Evolutionary conservation across 371 early-diverging fungal species (phyloP).

Genomic region (Caulochytrium protostelioides): DNA sequence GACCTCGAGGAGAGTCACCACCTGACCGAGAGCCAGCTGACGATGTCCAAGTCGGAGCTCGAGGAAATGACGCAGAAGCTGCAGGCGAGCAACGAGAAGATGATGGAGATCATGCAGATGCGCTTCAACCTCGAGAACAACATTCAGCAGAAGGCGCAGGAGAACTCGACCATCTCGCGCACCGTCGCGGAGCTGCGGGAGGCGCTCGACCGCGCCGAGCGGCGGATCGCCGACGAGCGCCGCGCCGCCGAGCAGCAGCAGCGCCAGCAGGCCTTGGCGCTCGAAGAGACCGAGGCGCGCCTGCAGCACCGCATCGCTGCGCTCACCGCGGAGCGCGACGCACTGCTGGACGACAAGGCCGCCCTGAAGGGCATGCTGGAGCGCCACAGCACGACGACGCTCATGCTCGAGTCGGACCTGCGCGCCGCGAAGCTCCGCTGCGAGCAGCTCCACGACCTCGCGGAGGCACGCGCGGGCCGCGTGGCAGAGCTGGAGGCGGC

Average conservation of each 20-base stretch:
- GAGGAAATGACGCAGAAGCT: conserved; percentile 6
- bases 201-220: conserved; percentile 15
- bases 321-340: too few species aligned
- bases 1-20: conserved; percentile 26
- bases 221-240: conserved; percentile 24
- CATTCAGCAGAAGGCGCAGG: conserved; percentile 31
- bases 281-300: too few species aligned
- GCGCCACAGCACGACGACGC: conserved; percentile 4
- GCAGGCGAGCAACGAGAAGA: conserved; percentile 4
- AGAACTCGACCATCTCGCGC: conserved; percentile 24
- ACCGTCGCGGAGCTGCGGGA: conserved; percentile 25
- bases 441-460: conserved; percentile 12
- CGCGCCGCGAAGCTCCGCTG: conserved; percentile 5
- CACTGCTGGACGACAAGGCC: conserved; percentile 19
- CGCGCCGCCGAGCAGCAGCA: conserved; percentile 16
- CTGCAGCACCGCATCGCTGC: too few species aligned
- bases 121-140: conserved; percentile 26
- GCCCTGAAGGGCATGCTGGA: too few species aligned
- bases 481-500: conserved; percentile 22
- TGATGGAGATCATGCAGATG: conserved; percentile 26
- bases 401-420: conserved; percentile 6
- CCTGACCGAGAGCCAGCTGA: conserved; percentile 3
- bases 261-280: conserved; percentile 13
- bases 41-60: conserved; percentile 3
- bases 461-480: conserved; percentile 22